Evolutionary conservation across 2,329 filamentous ascomycete species (phyloP).

Genomic region (Camillea tinctor): DNA sequence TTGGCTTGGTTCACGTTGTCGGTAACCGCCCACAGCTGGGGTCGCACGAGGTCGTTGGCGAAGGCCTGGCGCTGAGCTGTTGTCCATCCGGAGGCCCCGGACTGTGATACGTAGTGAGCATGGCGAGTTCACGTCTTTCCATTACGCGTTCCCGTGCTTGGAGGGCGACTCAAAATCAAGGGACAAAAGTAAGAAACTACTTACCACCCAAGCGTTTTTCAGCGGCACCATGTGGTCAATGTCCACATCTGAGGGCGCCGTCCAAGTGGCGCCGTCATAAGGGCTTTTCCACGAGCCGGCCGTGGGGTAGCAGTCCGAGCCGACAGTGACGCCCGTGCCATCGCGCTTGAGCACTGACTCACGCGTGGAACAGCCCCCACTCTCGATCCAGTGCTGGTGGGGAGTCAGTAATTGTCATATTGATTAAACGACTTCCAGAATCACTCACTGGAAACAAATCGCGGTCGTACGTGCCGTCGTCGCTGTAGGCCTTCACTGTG

Average conservation of each 20-base stretch:
- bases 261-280: slow-evolving; percentile 73
- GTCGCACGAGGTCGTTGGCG: slow-evolving; percentile 73
- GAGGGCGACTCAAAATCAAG: background rate
- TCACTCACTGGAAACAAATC: slow-evolving; percentile 56
- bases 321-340: slow-evolving; percentile 59
- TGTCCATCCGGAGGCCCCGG: slow-evolving; percentile 70
- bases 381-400: slow-evolving; percentile 46
- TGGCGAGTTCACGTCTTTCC: background rate
- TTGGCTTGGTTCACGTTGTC: slow-evolving; percentile 72
- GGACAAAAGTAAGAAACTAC: slow-evolving; percentile 32
- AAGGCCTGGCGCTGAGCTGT: slow-evolving; percentile 63
- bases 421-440: too few relatives aligned
- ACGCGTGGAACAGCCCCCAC: slow-evolving; percentile 61
- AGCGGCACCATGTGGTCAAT: slow-evolving; percentile 83
- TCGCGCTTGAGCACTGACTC: slow-evolving; percentile 73
- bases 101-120: slow-evolving; percentile 43
- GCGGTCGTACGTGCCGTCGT: slow-evolving; percentile 49
- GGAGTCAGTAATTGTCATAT: too few relatives aligned
- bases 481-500: slow-evolving; percentile 47
- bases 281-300: slow-evolving; percentile 68
- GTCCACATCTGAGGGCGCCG: slow-evolving; percentile 65
- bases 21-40: slow-evolving; percentile 76
- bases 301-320: slow-evolving; percentile 58
- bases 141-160: background rate
- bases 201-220: slow-evolving; percentile 72